Evolutionary conservation across 768 basidiomycete species (phyloP).

Genomic region (Lactarius indigo): DNA sequence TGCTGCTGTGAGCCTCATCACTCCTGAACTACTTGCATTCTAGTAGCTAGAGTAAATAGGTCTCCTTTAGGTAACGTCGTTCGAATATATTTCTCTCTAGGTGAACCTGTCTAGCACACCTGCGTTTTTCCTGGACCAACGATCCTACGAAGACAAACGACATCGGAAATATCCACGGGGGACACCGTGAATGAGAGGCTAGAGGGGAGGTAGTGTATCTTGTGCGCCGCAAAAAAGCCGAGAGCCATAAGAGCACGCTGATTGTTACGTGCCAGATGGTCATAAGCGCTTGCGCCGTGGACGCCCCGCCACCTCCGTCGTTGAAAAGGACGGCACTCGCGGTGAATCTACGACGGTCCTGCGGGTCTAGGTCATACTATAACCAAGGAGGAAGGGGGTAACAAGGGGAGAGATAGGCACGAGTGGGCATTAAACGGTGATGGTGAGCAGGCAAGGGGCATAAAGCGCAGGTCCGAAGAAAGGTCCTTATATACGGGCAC

Average conservation of each 20-base stretch:
- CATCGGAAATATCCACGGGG: not conserved
- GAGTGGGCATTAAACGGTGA: not conserved
- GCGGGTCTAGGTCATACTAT: not conserved
- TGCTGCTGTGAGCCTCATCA: no score
- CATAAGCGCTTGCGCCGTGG: not conserved
- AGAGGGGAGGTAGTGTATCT: not conserved
- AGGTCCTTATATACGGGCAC: not conserved
- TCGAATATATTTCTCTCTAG: not conserved
- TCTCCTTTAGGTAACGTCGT: no score
- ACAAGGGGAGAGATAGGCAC: not conserved
- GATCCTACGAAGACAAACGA: not conserved
- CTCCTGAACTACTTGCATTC: no score
- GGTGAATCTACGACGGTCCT: not conserved
- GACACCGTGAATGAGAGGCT: not conserved
- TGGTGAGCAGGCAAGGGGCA: constrained; percentile 3
- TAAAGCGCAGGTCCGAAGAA: not conserved
- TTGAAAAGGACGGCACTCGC: not conserved
- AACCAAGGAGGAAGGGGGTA: not conserved
- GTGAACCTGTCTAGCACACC: not conserved
- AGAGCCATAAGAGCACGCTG: not conserved
- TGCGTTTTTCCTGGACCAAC: no score
- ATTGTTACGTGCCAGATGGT: not conserved
- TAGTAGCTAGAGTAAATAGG: no score
- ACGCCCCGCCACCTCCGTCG: not conserved
- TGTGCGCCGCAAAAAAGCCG: not conserved